Evolutionary conservation across 192 early-diverging fungal species (phyloP).

Genomic region (Funneliformis geosporum): DNA sequence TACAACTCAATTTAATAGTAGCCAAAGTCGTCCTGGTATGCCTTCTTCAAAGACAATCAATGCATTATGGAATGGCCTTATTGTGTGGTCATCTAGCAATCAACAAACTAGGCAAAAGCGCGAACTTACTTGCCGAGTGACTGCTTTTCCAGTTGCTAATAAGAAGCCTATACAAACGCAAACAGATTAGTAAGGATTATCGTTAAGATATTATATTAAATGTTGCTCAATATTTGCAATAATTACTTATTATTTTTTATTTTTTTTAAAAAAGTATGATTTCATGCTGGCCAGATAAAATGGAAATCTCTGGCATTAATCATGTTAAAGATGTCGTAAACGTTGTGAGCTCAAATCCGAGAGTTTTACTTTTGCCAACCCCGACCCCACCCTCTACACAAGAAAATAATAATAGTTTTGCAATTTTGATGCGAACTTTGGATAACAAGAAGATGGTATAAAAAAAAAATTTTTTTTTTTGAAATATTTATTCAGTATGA

Average conservation of each 20-base stretch:
- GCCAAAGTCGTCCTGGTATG: neutral
- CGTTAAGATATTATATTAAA: no score
- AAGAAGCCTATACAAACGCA: neutral
- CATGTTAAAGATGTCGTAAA: neutral
- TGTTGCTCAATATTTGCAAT: no score
- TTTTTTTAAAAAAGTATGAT: neutral
- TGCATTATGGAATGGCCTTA: conserved; percentile 18
- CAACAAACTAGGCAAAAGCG: neutral
- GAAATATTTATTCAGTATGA: no score
- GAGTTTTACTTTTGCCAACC: neutral
- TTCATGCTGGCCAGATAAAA: neutral
- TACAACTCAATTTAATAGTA: neutral
- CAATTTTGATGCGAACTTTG: conserved; percentile 11
- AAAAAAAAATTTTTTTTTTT: no score
- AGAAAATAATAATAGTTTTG: conserved; percentile 7
- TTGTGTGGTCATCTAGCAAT: neutral
- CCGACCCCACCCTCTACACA: neutral
- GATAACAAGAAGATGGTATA: neutral
- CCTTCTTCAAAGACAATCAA: neutral
- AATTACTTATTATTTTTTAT: no score
- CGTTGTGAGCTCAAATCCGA: neutral
- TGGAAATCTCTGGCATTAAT: conserved; percentile 10
- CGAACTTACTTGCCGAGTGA: conserved; percentile 6
- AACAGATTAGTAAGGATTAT: conserved; percentile 8
- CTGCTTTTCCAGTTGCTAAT: neutral